phyloP scores from a whole-genome alignment of 495 filamentous ascomycete species.

The Aspergillus mulundensis region DNA sequence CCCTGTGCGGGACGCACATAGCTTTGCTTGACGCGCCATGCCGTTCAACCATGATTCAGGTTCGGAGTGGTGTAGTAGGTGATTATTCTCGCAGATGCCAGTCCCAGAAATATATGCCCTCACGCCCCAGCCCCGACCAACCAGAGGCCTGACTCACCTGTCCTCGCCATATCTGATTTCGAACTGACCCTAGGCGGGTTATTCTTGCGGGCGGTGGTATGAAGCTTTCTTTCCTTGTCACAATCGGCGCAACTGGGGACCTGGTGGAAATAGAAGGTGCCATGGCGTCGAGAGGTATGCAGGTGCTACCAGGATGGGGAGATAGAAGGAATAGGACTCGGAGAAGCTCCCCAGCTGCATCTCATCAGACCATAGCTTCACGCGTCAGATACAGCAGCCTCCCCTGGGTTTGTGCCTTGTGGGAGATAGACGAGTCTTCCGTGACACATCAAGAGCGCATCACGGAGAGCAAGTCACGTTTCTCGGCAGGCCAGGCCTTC shows the following conservation, averaged over 20 bases:
- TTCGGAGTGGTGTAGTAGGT: not conserved
- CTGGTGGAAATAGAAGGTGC: slow-evolving; percentile 5
- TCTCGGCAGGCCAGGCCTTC: not conserved
- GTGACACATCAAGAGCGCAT: not conserved
- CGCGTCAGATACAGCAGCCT: not conserved
- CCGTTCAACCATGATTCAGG: not conserved
- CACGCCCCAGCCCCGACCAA: not conserved
- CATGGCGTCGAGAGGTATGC: slow-evolving; percentile 14
- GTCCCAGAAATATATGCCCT: not conserved
- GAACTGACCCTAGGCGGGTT: not conserved
- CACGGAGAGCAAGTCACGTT: slow-evolving; percentile 12
- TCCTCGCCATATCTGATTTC: not conserved
- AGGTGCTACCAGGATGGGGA: slow-evolving; percentile 16
- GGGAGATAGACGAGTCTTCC: not conserved
- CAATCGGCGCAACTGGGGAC: not conserved
- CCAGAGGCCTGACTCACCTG: not conserved
- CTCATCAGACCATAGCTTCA: slow-evolving; percentile 13
- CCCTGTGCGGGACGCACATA: not conserved
- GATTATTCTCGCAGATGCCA: not conserved
- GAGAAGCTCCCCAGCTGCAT: slow-evolving; percentile 2
- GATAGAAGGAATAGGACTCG: slow-evolving; percentile 1
- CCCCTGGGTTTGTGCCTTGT: not conserved
- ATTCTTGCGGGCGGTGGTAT: not conserved
- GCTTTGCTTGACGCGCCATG: not conserved
- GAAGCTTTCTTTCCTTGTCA: not conserved